Evolutionary conservation across 2,329 filamentous ascomycete genomes (phyloP), one percentile per base, ranked within the genome.

Genomic region (Arthrobotrys megalospora): DNA sequence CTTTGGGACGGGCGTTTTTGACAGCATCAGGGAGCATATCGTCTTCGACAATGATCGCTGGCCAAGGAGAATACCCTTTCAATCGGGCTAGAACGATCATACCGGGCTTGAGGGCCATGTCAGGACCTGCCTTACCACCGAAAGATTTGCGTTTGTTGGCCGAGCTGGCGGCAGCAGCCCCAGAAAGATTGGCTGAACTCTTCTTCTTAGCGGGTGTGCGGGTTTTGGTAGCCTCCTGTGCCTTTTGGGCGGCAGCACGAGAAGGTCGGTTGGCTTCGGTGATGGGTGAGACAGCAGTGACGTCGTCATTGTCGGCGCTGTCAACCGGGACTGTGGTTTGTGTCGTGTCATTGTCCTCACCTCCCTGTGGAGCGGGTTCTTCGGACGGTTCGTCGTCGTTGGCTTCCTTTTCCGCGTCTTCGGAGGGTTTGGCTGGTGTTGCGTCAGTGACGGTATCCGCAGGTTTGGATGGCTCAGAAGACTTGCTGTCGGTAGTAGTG

Each of bases 31-130:
- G 95, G 19, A 99, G 90, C 91, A 99, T 98, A 79, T 91, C 91
- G 84, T 99, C 95, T 83, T 97, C 94, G 84, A 93, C 96, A 82
- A 99, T 90, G 83, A 99, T 92, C 68, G 93, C 91, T 14, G 96
- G 96, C 96, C 96, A 99, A 45, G 93, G 91, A 36, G 96, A 93
- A 85, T 93, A 97, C 77, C 95, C 96, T 87, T 96, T 97, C 85
- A 99, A 90, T 84, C 94, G 93, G 80, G 96, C 93, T 83, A 97
- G 91, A 85, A 92, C 98, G 85, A 94, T 92, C 82, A 98, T 92
- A 81, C 96, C 96, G 3, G 96, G 93, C 86, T 97, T 88, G 80
- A 93, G 94, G 83, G 97, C 90, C 66, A 93, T 88, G 81, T 80
- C 77, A 8, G 80, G 79, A 24, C 55, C 75, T 16, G 80, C 64